Evolutionary conservation across 257 asterid genomes (phyloP), one percentile per base, ranked within the genome.

Genomic region (Nicotiana knightiana): DNA sequence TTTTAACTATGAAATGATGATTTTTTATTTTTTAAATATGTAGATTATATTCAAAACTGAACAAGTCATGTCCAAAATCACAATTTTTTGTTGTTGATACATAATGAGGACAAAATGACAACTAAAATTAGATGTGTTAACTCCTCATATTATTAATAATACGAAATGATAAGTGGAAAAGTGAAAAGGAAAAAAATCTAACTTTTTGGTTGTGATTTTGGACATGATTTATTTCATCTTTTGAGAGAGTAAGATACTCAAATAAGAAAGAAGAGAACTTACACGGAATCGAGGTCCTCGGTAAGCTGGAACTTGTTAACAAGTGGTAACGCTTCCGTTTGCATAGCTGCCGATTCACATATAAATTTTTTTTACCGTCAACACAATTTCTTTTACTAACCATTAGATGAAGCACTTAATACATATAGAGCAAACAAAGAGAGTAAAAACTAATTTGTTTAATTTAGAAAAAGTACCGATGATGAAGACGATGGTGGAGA

Each of bases 291-390:
- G 61, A 88, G 57, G 59, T 87, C 92, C 89, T 91, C 93, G 18
- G 84, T 81, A 71, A 96, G 98, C 89, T 90, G 85, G 86, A 96
- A 92, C 88, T 92, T 96, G 24, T 87, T 80, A 64, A 94, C 98
- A 63, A 96, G 86, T 26, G 99, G 98, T 73, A 84, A 80, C 77
- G 98, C 99, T 89, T 96, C 99, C 43, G 97, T 89, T 85, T 94
- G 94, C 99, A 96, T 94, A 89, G 97, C 99, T 96, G 82, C 77
- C 46, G 32, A 67, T 59, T 79, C 26, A 46, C 64, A 54, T 3
- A 28, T 33, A 3, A n/a, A 6, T 0, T 37, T 51, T 12, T 54
- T 10, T 21, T 10, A 12, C 84, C 65, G 13, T 18, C 53, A 84
- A 32, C 46, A 7, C 57, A 21, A 63, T 82, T 43, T 66, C 11